A percentile compares a stretch with the other conserved stretches of the same genome.
phyloP scores from a whole-genome alignment of 2,329 filamentous ascomycete species.

The Pezicula neosporulosa region DNA sequence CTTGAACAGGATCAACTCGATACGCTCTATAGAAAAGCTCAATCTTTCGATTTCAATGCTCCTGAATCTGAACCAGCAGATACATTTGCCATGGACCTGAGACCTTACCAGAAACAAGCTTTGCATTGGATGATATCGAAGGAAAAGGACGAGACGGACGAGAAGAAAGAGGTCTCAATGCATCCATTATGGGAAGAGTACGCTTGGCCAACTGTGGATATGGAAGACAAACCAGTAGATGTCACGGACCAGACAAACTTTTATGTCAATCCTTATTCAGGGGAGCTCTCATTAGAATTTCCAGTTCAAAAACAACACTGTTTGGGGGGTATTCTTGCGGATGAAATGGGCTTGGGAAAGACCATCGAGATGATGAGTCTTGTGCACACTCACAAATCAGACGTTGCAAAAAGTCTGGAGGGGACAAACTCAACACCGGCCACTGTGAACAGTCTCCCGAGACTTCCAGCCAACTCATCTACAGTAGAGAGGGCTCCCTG shows the following conservation, averaged over 20 bases:
- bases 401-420: conserved; percentile 41
- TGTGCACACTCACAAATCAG: conserved; percentile 76
- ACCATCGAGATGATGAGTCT: conserved; percentile 98
- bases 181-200: conserved; percentile 98
- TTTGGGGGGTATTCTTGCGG: conserved; percentile 86
- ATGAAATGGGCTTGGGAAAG: conserved; percentile 97
- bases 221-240: conserved; percentile 70
- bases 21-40: conserved; percentile 89
- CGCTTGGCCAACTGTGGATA: conserved; percentile 80
- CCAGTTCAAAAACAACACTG: conserved; percentile 94
- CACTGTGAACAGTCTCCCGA: conserved; percentile 58
- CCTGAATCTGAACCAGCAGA: conserved; percentile 80
- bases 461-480: conserved; percentile 54
- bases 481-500: conserved; percentile 69
- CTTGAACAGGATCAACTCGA: conserved; percentile 95
- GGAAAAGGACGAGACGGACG: conserved; percentile 73
- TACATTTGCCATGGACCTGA: conserved; percentile 77
- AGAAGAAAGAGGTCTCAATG: conserved; percentile 74
- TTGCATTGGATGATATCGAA: conserved; percentile 96
- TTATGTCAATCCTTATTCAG: conserved; percentile 96
- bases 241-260: conserved; percentile 70
- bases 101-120: conserved; percentile 94
- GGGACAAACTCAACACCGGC: conserved; percentile 12
- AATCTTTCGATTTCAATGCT: conserved; percentile 93
- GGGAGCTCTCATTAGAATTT: conserved; percentile 87